Percentiles rank a stretch among this genome's conserved stretches.
phyloP scores from a whole-genome alignment of 202 grass and related monocot genomes.

The Digitaria exilis region DNA sequence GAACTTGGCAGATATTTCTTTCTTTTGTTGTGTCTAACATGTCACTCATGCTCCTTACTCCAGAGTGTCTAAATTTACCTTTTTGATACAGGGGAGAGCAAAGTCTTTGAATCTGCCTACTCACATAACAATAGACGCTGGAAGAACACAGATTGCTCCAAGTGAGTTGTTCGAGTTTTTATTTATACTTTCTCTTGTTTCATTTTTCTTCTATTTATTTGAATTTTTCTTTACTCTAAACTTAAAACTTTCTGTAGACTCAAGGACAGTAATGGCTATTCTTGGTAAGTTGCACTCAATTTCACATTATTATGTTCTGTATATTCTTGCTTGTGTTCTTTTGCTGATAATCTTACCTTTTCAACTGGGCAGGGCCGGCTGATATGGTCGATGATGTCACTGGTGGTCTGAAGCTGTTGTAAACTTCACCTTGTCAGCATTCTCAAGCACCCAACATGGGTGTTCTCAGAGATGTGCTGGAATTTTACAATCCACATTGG shows the following conservation, averaged over 20 bases:
- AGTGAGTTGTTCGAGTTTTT: conserved; percentile 50
- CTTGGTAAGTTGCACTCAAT: conserved; percentile 59
- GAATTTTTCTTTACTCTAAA: background rate
- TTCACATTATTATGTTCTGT: background rate
- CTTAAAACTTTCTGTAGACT: conserved; percentile 56
- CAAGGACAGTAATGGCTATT: conserved; percentile 88
- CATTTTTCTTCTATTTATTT: background rate
- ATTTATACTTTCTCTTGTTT: background rate
- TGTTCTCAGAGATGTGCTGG: background rate
- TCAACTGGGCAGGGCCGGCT: conserved; percentile 56
- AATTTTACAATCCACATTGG: background rate
- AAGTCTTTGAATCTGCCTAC: conserved; percentile 77
- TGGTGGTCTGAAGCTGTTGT: conserved; percentile 80
- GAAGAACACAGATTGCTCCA: conserved; percentile 92
- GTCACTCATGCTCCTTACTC: background rate
- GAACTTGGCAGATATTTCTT: background rate
- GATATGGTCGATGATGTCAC: conserved; percentile 90
- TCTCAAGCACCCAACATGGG: background rate
- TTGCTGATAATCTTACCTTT: conserved; percentile 31
- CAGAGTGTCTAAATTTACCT: background rate
- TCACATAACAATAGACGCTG: conserved; percentile 90
- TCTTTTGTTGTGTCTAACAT: background rate
- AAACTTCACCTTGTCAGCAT: background rate
- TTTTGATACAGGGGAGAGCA: conserved; percentile 65
- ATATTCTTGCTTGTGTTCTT: background rate